Evolutionary conservation across 768 basidiomycete species (phyloP).

Genomic region (Butyriboletus loyo): DNA sequence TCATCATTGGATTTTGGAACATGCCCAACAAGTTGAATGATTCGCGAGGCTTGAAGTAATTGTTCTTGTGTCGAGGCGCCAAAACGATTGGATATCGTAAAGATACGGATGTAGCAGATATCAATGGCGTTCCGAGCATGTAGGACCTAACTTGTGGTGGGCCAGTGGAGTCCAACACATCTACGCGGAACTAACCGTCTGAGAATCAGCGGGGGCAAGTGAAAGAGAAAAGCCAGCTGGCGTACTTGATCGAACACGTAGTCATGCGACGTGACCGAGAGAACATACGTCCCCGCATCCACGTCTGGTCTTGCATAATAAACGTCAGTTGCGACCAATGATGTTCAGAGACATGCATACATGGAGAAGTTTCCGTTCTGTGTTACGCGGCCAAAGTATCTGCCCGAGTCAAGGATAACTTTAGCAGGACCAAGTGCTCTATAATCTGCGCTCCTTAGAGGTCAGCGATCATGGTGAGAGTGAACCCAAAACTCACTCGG

Average conservation of each 20-base stretch:
- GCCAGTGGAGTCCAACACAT: constrained; percentile 47
- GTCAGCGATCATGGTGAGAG: constrained; percentile 11
- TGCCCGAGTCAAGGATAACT: constrained; percentile 60
- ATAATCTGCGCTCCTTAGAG: constrained; percentile 28
- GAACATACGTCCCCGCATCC: constrained; percentile 62
- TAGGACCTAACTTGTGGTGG: constrained; percentile 59
- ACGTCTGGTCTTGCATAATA: constrained; percentile 54
- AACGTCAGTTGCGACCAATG: constrained; percentile 8
- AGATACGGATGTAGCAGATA: constrained; percentile 50
- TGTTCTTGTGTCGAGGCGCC: constrained; percentile 50
- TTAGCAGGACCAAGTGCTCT: constrained; percentile 51
- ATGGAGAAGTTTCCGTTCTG: constrained; percentile 63
- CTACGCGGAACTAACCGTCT: constrained; percentile 57
- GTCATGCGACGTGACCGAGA: constrained; percentile 67
- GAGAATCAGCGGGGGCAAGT: constrained; percentile 2
- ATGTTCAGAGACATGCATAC: constrained; percentile 38
- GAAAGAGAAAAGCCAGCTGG: background rate
- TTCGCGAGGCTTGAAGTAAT: constrained; percentile 66
- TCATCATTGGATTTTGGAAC: constrained; percentile 83
- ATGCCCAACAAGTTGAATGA: constrained; percentile 73
- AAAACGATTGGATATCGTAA: constrained; percentile 64
- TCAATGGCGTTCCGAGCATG: constrained; percentile 63
- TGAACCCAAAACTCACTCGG: constrained; percentile 39
- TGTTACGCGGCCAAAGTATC: constrained; percentile 49
- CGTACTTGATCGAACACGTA: constrained; percentile 67